Base-by-base conservation (phyloP, 2,329 filamentous ascomycete species). In the Seiridium unicorne region DNA sequence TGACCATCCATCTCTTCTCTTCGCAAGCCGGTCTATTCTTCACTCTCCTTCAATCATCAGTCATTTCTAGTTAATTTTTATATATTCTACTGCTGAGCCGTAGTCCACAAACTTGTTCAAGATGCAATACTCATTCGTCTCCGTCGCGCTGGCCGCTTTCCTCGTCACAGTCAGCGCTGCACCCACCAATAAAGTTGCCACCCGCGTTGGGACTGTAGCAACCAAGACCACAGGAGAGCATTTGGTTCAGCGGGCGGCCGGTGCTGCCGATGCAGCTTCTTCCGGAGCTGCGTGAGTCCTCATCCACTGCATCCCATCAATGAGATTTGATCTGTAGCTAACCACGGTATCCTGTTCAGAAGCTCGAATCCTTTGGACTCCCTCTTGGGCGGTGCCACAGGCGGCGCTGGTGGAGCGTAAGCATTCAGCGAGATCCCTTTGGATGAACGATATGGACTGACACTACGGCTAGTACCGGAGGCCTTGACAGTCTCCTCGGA, bases 91-190 rank as follows among this genome's bases (percentile, higher is more conserved):
- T 38, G n/a, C 49, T 18, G 9, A 13, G 8, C n/a, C 32, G 32
- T n/a, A 32, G 38, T 38, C 35, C 35, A 35, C 18, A 10, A 5
- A 5, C 53, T 11, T 48, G 13, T 36, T 38, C 53, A 54, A 11
- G 38, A 64, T 65, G 61, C 51, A 57, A 31, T 58, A 47, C 44
- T 58, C 62, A 18, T 34, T 60, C 44, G 58, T 65, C 58, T 47
- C 60, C 36, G 46, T 58, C 7, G 60, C 57, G 54, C 62, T 63
- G 60, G 60, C 42, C 53, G 54, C 60, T 35, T 31, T 58, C n/a
- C 55, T 62, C 47, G 51, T 57, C 18, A 38, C 61, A 26, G 59
- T 60, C 46, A 49, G 47, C 9, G 59, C 55, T 42, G 55, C 55
- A 34, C 44, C 55, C 31, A 6, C 55, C 32, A 38, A 57, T 34